Base-by-base conservation (phyloP, 192 early-diverging fungal species). In the Coemansia sp. region DNA sequence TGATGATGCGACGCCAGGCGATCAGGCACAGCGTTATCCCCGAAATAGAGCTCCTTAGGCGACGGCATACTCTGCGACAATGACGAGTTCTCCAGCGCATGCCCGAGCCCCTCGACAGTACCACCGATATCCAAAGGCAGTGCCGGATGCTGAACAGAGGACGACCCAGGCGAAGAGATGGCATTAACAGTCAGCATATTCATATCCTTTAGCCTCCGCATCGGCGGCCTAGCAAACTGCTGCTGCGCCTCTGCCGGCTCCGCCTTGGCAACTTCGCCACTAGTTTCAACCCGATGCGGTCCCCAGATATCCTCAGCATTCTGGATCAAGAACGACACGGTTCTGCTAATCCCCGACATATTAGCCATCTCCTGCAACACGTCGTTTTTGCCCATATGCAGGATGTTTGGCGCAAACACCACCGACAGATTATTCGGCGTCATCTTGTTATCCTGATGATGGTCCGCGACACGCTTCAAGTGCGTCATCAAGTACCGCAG, bases 361-460 rank as follows among this genome's bases (percentile, higher is more conserved):
- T 94, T 91, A 44, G 87, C 65, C 67, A 94, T 87, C 70, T 92
- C 91, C 20, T 76, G 74, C 18, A 82, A 76, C 34, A 89, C 69
- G 63, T 91, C 70, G 52, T 49, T 62, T 47, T 80, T 84, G 13
- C 75, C 84, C 79, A 88, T 88, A 15, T 89, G 88, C 83, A 94
- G 74, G 33, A 99, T 72, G 6, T 92, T 96, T 12, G 94, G 95
- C 5, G 91, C 95, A 91, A 99, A 97, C 31, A 99, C 94, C 40
- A 97, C 95, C 24, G 94, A 89, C 61, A 99, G 76, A 62, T 98
- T 99, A 75, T 95, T 94, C 44, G 93, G 77, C 5, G 88, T 90
- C 97, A 99, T 99, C 64, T 93, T 87, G 78, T 99, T 99, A 29
- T 87, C 78, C 39, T 73, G 69, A 39, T 87, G 83, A 29, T 85